Evolutionary conservation across 2,329 filamentous ascomycete genomes (phyloP).

Genomic region (Cercospora citrullina): DNA sequence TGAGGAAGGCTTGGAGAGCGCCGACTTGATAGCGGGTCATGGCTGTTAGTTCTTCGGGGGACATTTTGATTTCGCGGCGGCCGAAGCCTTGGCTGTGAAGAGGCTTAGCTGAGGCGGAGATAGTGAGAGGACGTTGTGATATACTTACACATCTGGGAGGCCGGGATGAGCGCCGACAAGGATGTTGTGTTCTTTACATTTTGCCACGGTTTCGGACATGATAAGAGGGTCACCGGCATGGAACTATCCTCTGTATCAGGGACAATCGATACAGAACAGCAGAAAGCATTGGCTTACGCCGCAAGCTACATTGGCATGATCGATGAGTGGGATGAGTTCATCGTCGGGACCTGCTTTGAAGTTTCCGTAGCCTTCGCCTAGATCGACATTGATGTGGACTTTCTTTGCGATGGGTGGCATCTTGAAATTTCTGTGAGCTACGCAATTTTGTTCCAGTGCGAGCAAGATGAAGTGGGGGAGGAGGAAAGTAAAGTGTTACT

Average conservation of each 20-base stretch:
- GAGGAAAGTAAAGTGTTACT: no score
- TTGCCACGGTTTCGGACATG: slow-evolving; percentile 60
- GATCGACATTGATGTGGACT: slow-evolving; percentile 56
- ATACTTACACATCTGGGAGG: slow-evolving; percentile 55
- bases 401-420: slow-evolving; percentile 54
- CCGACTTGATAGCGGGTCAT: slow-evolving; percentile 64
- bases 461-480: no score
- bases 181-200: slow-evolving; percentile 59
- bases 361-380: slow-evolving; percentile 56
- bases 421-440: no score
- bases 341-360: slow-evolving; percentile 58
- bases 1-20: slow-evolving; percentile 60
- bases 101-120: no score
- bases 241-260: slow-evolving; percentile 27
- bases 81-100: slow-evolving; percentile 65
- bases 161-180: slow-evolving; percentile 64
- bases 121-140: not conserved
- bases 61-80: slow-evolving; percentile 61
- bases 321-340: slow-evolving; percentile 61
- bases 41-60: slow-evolving; percentile 42
- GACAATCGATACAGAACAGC: no score
- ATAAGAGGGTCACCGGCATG: slow-evolving; percentile 60
- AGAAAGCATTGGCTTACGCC: slow-evolving; percentile 10
- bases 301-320: slow-evolving; percentile 62
- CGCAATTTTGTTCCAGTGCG: no score